Evolutionary conservation across 768 basidiomycete species (phyloP).

Genomic region (Pisolithus orientalis): DNA sequence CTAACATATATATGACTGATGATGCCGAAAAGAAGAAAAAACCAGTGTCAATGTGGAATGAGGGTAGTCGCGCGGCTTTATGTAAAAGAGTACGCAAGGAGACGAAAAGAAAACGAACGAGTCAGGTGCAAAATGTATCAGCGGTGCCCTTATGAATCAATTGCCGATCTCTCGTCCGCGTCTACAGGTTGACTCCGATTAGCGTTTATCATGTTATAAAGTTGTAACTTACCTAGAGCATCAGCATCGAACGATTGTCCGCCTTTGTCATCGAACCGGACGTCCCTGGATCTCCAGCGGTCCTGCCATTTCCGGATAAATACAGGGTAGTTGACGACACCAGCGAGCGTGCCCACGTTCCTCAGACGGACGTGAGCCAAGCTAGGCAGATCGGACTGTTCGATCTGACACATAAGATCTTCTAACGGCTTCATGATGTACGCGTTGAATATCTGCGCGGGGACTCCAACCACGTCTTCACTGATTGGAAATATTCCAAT

Average conservation of each 20-base stretch:
- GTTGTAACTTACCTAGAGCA: background rate
- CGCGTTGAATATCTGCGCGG: slow-evolving; percentile 29
- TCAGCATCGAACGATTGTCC: slow-evolving; percentile 15
- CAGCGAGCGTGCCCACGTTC: slow-evolving; percentile 34
- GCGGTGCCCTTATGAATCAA: too few relatives aligned
- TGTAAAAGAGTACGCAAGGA: background rate
- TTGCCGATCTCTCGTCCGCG: too few relatives aligned
- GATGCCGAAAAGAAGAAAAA: background rate
- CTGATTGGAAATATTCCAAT: slow-evolving; percentile 40
- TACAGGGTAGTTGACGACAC: slow-evolving; percentile 20
- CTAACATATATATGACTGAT: background rate
- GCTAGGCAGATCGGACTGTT: slow-evolving; percentile 28
- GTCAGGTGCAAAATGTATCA: too few relatives aligned
- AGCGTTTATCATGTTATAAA: too few relatives aligned
- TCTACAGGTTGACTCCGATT: too few relatives aligned
- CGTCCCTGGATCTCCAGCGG: slow-evolving; percentile 21
- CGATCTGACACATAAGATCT: slow-evolving; percentile 31
- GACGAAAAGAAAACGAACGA: background rate
- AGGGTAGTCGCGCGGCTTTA: background rate
- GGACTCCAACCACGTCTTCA: slow-evolving; percentile 33
- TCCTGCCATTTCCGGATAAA: slow-evolving; percentile 26
- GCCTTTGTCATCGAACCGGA: slow-evolving; percentile 29
- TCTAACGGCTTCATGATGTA: slow-evolving; percentile 39
- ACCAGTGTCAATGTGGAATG: background rate
- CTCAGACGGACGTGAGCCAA: slow-evolving; percentile 34